phyloP scores from a whole-genome alignment of 129 eudicot genomes.

The Saposhnikovia divaricata region DNA sequence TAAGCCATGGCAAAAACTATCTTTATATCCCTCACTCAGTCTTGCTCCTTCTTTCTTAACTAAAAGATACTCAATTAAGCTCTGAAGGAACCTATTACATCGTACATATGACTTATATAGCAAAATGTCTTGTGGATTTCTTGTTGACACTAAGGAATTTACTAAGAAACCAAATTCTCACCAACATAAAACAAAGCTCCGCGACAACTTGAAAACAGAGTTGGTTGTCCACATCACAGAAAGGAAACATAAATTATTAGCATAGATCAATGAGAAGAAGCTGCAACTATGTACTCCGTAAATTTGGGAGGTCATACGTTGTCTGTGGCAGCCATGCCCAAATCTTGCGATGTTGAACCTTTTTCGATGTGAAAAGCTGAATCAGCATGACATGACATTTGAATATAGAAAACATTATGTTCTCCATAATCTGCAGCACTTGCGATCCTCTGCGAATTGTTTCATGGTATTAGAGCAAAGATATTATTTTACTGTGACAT shows the following conservation, averaged over 20 bases:
- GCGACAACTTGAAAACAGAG: neutral
- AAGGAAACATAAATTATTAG: neutral
- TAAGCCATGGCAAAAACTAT: conserved; percentile 1
- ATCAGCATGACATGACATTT: neutral
- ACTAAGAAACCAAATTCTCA: neutral
- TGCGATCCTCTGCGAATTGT: neutral
- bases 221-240: neutral
- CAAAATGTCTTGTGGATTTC: neutral
- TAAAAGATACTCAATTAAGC: neutral
- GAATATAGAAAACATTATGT: neutral
- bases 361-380: neutral
- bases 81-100: conserved; percentile 7
- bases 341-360: neutral
- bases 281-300: neutral
- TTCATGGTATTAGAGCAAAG: neutral
- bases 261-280: conserved; percentile 3
- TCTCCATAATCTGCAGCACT: neutral
- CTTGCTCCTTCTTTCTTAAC: neutral
- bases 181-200: neutral
- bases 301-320: neutral
- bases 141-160: conserved; percentile 1
- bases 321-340: neutral
- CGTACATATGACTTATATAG: neutral
- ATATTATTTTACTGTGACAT: neutral
- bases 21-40: neutral